Evolutionary conservation across 2,329 filamentous ascomycete species (phyloP).

Genomic region (Annulohypoxylon truncatum): DNA sequence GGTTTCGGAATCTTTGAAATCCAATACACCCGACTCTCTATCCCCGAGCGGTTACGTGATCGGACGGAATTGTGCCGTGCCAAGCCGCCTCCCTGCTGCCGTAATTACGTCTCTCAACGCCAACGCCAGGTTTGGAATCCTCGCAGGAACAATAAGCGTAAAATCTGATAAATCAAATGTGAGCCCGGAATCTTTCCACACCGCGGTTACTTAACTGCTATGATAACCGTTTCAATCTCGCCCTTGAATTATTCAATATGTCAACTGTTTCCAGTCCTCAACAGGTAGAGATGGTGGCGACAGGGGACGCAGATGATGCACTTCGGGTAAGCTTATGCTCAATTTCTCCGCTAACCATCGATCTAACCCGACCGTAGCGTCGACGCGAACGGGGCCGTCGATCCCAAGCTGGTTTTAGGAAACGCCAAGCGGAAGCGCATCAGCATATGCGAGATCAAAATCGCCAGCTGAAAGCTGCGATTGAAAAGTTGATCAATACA

Average conservation of each 20-base stretch:
- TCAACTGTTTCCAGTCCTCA: neutral
- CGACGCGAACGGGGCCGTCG: conserved; percentile 37
- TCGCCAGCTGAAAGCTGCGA: conserved; percentile 24
- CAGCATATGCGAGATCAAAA: conserved; percentile 29
- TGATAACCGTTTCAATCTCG: neutral
- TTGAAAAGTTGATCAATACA: conserved; percentile 25
- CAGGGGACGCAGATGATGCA: conserved; percentile 16
- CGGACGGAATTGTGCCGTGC: conserved; percentile 31
- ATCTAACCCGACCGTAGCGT: conserved; percentile 24
- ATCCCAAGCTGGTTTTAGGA: conserved; percentile 36
- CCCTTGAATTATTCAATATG: neutral
- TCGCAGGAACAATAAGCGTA: neutral
- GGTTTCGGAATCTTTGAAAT: neutral
- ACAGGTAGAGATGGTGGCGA: neutral
- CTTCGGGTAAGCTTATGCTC: conserved; percentile 23
- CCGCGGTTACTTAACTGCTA: conserved; percentile 16
- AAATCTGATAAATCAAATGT: conserved; percentile 6
- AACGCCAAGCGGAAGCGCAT: conserved; percentile 33
- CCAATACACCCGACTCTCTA: neutral
- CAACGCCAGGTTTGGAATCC: neutral
- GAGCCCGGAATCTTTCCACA: neutral
- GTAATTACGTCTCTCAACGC: neutral
- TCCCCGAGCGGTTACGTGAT: conserved; percentile 34
- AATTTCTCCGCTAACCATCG: neutral
- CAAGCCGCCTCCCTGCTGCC: conserved; percentile 8